Evolutionary conservation across 208 protist genomes (phyloP).

Genomic region (Leishmania braziliensis): DNA sequence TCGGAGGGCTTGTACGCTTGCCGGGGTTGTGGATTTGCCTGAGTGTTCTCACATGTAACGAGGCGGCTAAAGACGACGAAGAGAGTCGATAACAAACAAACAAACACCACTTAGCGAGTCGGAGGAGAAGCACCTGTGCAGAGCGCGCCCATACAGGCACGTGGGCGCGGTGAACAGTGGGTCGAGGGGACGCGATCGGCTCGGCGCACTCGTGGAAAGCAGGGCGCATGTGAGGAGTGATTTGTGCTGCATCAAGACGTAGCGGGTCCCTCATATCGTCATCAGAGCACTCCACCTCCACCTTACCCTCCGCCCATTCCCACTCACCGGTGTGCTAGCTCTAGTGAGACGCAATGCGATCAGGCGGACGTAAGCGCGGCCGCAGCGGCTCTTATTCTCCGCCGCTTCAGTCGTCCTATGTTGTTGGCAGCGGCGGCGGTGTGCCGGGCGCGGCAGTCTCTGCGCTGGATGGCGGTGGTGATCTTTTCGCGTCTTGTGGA

Average conservation of each 20-base stretch:
- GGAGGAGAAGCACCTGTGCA: not conserved
- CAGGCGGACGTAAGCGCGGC: conserved; percentile 15
- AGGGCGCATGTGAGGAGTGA: not conserved
- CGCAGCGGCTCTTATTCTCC: conserved; percentile 26
- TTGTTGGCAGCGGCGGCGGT: not conserved
- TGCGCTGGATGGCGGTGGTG: too few species aligned
- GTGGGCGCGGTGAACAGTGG: not conserved
- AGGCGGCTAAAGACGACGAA: too few species aligned
- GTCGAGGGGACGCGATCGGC: too few species aligned
- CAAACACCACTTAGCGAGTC: too few species aligned
- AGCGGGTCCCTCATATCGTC: not conserved
- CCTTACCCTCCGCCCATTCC: not conserved
- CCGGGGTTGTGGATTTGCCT: too few species aligned
- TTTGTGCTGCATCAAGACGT: not conserved
- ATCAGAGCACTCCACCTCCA: not conserved
- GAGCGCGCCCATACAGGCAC: not conserved
- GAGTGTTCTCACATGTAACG: too few species aligned
- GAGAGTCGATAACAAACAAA: too few species aligned
- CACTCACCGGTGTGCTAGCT: not conserved
- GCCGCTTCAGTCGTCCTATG: conserved; percentile 1
- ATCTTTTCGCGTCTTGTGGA: conserved; percentile 10
- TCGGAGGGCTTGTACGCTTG: not conserved
- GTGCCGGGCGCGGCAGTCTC: not conserved
- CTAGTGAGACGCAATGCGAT: conserved; percentile 4
- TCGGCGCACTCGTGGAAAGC: too few species aligned